Evolutionary conservation across 2,329 filamentous ascomycete species (phyloP).

Genomic region (Alternaria metachromatica): DNA sequence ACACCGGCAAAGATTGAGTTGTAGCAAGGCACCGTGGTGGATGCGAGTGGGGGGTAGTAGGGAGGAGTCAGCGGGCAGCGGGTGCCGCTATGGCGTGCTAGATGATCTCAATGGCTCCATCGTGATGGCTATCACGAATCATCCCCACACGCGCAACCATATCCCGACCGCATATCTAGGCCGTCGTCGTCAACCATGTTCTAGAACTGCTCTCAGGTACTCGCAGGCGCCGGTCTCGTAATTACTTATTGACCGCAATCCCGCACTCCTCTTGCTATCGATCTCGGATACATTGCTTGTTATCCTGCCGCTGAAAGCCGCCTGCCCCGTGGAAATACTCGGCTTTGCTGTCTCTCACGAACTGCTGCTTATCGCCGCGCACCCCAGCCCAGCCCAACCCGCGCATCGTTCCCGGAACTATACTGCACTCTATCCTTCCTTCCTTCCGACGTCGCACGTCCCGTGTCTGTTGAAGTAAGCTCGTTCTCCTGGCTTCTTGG

Average conservation of each 20-base stretch:
- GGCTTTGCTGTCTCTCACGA: constrained; percentile 32
- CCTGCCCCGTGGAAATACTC: constrained; percentile 36
- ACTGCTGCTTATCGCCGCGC: not conserved
- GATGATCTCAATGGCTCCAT: constrained; percentile 37
- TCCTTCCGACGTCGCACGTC: constrained; percentile 33
- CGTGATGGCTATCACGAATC: constrained; percentile 37
- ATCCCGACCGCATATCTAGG: constrained; percentile 30
- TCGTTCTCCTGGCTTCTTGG: constrained; percentile 10
- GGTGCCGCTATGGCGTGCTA: constrained; percentile 44
- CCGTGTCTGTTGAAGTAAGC: constrained; percentile 31
- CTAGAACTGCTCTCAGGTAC: constrained; percentile 30
- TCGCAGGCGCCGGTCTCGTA: constrained; percentile 17
- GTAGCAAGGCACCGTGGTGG: constrained; percentile 28
- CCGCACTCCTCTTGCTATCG: constrained; percentile 19
- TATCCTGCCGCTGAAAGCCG: constrained; percentile 40
- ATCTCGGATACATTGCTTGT: constrained; percentile 18
- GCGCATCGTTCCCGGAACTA: constrained; percentile 18
- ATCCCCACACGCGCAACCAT: constrained; percentile 34
- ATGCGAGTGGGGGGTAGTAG: constrained; percentile 23
- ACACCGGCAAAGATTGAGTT: constrained; percentile 26
- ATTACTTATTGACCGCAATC: constrained; percentile 33
- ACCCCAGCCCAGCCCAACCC: constrained; percentile 11
- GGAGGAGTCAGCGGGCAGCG: constrained; percentile 24
- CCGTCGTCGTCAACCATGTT: constrained; percentile 34
- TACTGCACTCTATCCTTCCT: constrained; percentile 19